These are phyloP conservation scores for Rubia tinctorum DNA, from an alignment of 305 asterid genomes.

Conservation along the genomic window DNA sequence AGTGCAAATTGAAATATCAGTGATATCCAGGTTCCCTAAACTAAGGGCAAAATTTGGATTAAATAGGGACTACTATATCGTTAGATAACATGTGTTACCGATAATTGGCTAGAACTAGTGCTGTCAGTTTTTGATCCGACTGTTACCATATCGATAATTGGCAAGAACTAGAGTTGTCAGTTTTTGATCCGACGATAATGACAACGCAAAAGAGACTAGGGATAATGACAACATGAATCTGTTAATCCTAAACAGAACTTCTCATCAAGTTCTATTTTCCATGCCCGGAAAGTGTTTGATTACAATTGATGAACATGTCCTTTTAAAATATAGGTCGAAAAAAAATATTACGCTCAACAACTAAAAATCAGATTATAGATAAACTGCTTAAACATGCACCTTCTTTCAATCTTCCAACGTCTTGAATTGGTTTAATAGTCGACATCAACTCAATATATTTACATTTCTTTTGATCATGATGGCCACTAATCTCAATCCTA, in stretches of 20 bases:
- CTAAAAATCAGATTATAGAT: slow-evolving; percentile 15
- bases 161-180: too few species aligned
- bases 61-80: not conserved
- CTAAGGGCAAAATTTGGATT: not conserved
- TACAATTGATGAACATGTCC: too few species aligned
- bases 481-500: slow-evolving; percentile 10
- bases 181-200: not conserved
- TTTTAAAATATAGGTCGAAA: too few species aligned
- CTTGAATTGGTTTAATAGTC: slow-evolving; percentile 32
- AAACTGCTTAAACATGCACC: slow-evolving; percentile 17
- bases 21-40: not conserved
- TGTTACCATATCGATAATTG: too few species aligned
- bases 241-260: too few species aligned
- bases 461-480: slow-evolving; percentile 8
- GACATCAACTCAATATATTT: slow-evolving; percentile 14
- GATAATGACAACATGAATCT: too few species aligned
- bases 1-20: not conserved
- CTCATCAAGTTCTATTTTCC: too few species aligned
- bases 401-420: slow-evolving; percentile 32
- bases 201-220: too few species aligned
- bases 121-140: too few species aligned
- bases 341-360: not conserved
- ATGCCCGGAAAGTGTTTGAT: too few species aligned
- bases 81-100: too few species aligned
- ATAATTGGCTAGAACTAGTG: too few species aligned